Base-by-base conservation (phyloP, 2,329 filamentous ascomycete genomes). In the Raffaelea albimanens region DNA sequence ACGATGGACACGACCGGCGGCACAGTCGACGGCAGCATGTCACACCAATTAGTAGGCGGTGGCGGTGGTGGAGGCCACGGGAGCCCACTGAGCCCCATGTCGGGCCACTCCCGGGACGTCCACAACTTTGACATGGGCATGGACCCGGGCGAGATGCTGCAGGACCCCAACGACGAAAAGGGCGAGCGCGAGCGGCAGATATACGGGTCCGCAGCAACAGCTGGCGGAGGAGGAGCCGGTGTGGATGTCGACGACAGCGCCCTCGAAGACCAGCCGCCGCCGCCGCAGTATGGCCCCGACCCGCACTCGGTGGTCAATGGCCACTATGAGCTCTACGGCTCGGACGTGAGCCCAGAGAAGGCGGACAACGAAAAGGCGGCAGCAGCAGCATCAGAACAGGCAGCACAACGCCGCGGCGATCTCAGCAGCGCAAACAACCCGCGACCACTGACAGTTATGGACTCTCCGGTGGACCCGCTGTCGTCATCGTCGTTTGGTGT, bases 301-400 rank as follows among this genome's bases (percentile, higher is more conserved):
- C 34, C 34, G 18, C 14, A 16, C 13, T 38, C 34, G 14, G 34
- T 38, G 13, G 34, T 38, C 8, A 19, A 38, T 16, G 34, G 34
- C 7, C 58, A 64, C 25, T 20, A 63, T 19, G 74, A 76, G 57
- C 54, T 78, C 34, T 66, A 72, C 46, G 72, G 68, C 20, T 63
- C 62, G 8, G 64, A 63, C 4, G 51, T 54, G 8, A 29, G 7
- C 13, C 25, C 25, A 13, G 25, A 29, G 25, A 29, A 29, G 25
- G 7, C 25, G 25, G n/a, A n/a, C n/a, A n/a, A n/a, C n/a, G n/a
- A n/a, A n/a, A n/a, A n/a, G n/a, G 25, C 25, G 25, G 25, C 25
- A 29, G 25, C 25, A 29, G 25, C 7, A 29, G 25, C 25, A 7
- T 7, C 25, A 29, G 25, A 13, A 29, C 25, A 13, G 25, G 7